A percentile compares a stretch with the other conserved stretches of the same genome.
These are phyloP conservation scores for Hypsizygus marmoreus DNA, from an alignment of 768 basidiomycete genomes.

Conservation along the genomic window DNA sequence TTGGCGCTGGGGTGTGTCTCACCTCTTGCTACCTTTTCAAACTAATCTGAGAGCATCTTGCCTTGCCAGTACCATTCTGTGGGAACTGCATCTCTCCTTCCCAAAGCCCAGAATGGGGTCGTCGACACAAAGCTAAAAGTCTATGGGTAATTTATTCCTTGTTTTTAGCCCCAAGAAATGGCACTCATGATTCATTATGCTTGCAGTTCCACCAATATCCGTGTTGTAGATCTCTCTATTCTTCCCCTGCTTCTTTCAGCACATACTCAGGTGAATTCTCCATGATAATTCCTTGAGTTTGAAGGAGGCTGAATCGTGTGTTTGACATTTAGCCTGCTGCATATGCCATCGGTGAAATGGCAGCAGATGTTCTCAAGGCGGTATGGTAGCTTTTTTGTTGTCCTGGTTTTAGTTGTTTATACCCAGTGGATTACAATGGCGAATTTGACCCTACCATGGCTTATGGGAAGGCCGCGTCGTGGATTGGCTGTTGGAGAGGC, in stretches of 20 bases:
- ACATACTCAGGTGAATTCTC: constrained; percentile 33
- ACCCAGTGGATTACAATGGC: constrained; percentile 4
- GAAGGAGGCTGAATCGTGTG: too few species aligned
- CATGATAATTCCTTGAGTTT: too few species aligned
- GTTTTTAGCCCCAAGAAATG: background rate
- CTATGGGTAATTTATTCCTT: constrained; percentile 24
- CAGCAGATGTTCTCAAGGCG: constrained; percentile 18
- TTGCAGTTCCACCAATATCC: constrained; percentile 44
- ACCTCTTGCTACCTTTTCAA: background rate
- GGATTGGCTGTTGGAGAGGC: too few species aligned
- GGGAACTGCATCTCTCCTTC: constrained; percentile 42
- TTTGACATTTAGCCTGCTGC: constrained; percentile 16
- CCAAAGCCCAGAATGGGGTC: constrained; percentile 25
- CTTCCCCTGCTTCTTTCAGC: constrained; percentile 40
- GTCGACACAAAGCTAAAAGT: constrained; percentile 24
- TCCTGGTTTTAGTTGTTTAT: background rate
- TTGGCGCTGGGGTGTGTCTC: constrained; percentile 26
- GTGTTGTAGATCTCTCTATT: constrained; percentile 48
- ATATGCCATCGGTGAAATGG: constrained; percentile 28
- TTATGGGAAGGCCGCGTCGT: too few species aligned
- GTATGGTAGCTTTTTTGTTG: background rate
- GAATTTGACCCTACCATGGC: too few species aligned
- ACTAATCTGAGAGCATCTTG: background rate
- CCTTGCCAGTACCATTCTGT: constrained; percentile 31
- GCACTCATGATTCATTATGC: constrained; percentile 15